Evolutionary conservation across 2,329 filamentous ascomycete genomes (phyloP).

Genomic region (Rosellinia necatrix): DNA sequence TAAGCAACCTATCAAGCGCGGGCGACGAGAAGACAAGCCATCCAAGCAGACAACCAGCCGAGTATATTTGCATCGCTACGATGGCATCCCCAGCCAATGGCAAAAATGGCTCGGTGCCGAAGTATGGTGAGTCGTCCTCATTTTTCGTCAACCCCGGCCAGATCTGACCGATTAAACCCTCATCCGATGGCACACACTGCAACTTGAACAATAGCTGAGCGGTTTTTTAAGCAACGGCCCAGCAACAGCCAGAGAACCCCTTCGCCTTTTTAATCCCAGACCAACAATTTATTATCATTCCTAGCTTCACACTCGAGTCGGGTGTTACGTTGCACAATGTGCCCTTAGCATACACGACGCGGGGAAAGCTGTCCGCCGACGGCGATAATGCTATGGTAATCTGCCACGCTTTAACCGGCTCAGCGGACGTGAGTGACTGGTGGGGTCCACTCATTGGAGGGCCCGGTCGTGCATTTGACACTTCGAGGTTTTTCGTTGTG

Average conservation of each 20-base stretch:
- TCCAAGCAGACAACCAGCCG: neutral
- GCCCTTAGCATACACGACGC: conserved; percentile 69
- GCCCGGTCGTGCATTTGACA: conserved; percentile 78
- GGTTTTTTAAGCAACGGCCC: conserved; percentile 67
- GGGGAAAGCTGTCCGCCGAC: conserved; percentile 62
- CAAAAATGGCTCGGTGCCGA: conserved; percentile 31
- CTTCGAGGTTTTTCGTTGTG: conserved; percentile 80
- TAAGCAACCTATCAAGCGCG: neutral
- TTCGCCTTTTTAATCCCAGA: conserved; percentile 85
- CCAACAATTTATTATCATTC: conserved; percentile 84
- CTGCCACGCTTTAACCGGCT: conserved; percentile 85
- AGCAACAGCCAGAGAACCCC: conserved; percentile 85
- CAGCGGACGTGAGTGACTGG: conserved; percentile 84
- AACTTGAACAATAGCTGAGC: conserved; percentile 60
- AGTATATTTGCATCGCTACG: conserved; percentile 4
- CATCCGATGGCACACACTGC: neutral
- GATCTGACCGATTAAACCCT: neutral
- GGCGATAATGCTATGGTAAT: conserved; percentile 74
- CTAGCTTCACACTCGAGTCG: conserved; percentile 90
- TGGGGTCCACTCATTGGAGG: conserved; percentile 84
- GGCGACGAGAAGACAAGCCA: neutral
- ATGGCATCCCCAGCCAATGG: conserved; percentile 32
- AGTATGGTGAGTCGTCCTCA: conserved; percentile 41
- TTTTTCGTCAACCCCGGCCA: no score
- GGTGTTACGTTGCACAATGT: conserved; percentile 81